Evolutionary conservation across 305 asterid genomes (phyloP), one percentile per base, ranked within the genome.

Genomic region (Petunia hybrid): DNA sequence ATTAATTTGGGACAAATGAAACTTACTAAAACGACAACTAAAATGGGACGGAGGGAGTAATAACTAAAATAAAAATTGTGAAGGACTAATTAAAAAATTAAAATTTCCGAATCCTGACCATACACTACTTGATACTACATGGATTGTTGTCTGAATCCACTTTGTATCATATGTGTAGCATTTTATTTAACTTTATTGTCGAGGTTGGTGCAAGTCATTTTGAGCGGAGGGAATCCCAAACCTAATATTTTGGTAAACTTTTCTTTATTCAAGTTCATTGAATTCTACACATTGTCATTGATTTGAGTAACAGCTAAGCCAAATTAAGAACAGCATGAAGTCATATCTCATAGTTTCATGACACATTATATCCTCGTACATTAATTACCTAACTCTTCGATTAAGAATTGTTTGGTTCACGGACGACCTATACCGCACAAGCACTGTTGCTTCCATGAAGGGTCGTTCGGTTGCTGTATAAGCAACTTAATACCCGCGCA

Each of bases 161-260:
- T 10, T 71, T 13, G 55, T 51, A 71, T 48, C 22, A 36, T 71
- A 48, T 36, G 31, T 22, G 31, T 22, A 22, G 31, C 31, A 22
- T 22, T 22, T 22, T 22, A 22, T 22, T 22, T 22, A 70, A 35
- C 62, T 31, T 73, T 6, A 73, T 73, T 48, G 45, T 35, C 35
- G 51, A 73, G 78, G 14, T 73, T 73, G 78, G 78, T 48, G 45
- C 43, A 48, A 48, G 45, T 73, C 78, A 48, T 48, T 73, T 31
- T 56, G 62, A 51, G 46, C 4, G 31, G 22, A 64, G 70, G n/a
- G 43, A 63, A 63, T 36, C 70, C 46, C 70, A 38, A 64, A 64
- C 70, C 70, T 38, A 64, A 64, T 22, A 38, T 38, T 64, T 63
- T 36, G 3, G 6, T 22, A 31, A 22, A 60, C 31, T 48, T 6